Evolutionary conservation across 2,329 filamentous ascomycete species (phyloP).

Genomic region (Pestalotiopsis sp.): DNA sequence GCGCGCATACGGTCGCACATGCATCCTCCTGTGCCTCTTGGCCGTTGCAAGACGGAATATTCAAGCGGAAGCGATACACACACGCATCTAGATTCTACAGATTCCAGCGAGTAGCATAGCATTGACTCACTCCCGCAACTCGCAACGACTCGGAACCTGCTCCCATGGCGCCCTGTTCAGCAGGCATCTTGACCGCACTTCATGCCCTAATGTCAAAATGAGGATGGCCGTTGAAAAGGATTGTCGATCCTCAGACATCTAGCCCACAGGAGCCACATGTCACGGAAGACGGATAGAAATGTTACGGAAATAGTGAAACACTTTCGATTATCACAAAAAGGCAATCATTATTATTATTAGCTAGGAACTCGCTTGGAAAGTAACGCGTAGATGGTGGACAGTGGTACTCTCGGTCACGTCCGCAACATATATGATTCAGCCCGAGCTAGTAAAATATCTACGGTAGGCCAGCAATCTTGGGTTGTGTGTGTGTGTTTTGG

Average conservation of each 20-base stretch:
- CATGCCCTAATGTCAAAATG: neutral
- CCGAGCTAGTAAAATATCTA: neutral
- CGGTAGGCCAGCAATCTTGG: neutral
- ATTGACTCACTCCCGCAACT: neutral
- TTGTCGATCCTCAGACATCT: conserved; percentile 3
- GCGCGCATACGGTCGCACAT: neutral
- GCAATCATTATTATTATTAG: neutral
- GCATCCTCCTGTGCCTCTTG: neutral
- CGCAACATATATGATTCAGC: neutral
- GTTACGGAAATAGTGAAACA: neutral
- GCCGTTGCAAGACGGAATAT: neutral
- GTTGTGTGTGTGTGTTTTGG: neutral
- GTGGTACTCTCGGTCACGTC: neutral
- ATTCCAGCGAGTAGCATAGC: no score
- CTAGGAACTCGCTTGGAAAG: neutral
- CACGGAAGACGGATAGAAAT: neutral
- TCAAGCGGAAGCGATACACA: no score
- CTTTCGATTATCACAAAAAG: neutral
- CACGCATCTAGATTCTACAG: no score
- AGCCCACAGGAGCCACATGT: neutral
- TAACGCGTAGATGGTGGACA: neutral
- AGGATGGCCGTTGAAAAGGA: conserved; percentile 3
- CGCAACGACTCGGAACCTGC: neutral
- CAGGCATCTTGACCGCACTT: conserved; percentile 4
- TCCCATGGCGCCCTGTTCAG: neutral